A percentile compares a stretch with the other conserved stretches of the same genome.
Conservation (phyloP, 2,329 filamentous ascomycete genomes). For the Penicillium sp. region DNA sequence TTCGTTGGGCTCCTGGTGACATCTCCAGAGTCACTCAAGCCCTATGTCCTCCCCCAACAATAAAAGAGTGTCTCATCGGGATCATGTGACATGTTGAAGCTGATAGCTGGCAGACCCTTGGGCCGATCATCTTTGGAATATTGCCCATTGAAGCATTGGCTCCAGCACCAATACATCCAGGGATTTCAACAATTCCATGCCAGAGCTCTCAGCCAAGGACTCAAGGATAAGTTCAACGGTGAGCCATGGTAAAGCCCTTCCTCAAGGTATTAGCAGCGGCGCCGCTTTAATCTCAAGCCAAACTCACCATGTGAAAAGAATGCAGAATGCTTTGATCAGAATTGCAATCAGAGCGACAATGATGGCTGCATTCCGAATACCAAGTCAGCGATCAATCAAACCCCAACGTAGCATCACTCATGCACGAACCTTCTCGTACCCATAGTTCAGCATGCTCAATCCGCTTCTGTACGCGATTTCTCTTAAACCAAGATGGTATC, state of each 20-base stretch:
- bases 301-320: neutral
- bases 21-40: too few species aligned
- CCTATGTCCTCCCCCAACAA: neutral
- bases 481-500: conserved; percentile 31
- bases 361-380: neutral
- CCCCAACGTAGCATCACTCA: neutral
- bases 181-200: neutral
- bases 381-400: neutral
- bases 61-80: neutral
- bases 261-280: neutral
- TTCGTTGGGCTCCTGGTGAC: too few species aligned
- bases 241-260: neutral
- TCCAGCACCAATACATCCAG: neutral
- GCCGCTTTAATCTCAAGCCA: neutral
- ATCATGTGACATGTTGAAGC: neutral
- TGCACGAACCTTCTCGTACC: conserved; percentile 32
- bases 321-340: conserved; percentile 2
- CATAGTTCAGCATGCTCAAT: conserved; percentile 7
- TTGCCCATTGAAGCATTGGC: neutral
- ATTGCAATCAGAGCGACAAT: conserved; percentile 1
- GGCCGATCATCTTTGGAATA: neutral
- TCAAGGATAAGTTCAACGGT: neutral
- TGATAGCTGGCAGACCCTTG: neutral
- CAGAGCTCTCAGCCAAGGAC: neutral
- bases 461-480: conserved; percentile 14